Evolutionary conservation across 495 filamentous ascomycete genomes (phyloP), one percentile per base, ranked within the genome.

Genomic region (Penicillium egyptiacum): DNA sequence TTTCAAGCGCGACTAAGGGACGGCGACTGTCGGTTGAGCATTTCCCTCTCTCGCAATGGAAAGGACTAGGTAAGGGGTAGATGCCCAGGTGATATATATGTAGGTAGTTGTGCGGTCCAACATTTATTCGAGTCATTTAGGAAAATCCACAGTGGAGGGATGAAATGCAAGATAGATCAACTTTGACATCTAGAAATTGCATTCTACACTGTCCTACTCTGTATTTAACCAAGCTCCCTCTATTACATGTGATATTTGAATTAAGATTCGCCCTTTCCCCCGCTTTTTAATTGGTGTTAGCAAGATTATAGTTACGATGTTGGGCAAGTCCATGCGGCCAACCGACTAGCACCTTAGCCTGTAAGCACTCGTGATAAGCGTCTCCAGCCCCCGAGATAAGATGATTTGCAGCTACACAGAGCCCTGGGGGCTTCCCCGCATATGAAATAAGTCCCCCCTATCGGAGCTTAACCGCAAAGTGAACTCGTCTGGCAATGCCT

Each of bases 311-410:
- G n/a, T n/a, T n/a, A 40, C 42, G 43, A 25, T 56, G 17, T 48
- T 40, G 22, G 65, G 65, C 25, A 68, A 49, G 65, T 66, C 49
- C 65, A 68, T 57, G 60, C 65, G 63, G 37, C 23, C 31, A 43
- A 59, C 16, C 14, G n/a, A 48, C 43, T 46, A 51, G 8, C 25
- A 31, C 14, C 23, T 28, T 53, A 53, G 50, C 17, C 39, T 11
- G 2, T 8, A n/a, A 35, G 9, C n/a, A 17, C 35, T 39, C 16
- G 44, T 40, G 39, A 48, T 50, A 49, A 56, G 54, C 6, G 10
- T 33, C 30, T 33, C 30, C 12, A 33, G 30, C 30, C 30, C 14
- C 11, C 5, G 3, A 12, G 58, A 49, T 53, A 60, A 49, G 52
- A 33, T 43, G 17, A 11, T 50, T 28, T 22, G 25, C 16, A 26